Evolutionary conservation across 2,329 filamentous ascomycete species (phyloP).

Genomic region (Dendryphion nanum): DNA sequence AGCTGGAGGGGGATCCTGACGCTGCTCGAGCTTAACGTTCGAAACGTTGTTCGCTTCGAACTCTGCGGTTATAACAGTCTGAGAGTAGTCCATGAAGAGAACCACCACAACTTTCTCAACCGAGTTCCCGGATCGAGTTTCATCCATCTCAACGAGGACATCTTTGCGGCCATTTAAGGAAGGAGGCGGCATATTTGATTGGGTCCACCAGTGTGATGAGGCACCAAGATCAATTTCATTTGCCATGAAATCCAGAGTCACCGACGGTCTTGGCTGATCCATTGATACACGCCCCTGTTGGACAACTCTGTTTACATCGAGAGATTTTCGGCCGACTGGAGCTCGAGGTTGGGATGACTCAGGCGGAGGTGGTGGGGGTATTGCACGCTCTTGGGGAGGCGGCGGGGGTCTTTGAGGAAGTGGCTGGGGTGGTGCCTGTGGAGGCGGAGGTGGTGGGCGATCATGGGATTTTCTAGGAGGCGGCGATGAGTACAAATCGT

Average conservation of each 20-base stretch:
- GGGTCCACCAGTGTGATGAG: conserved; percentile 82
- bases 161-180: conserved; percentile 80
- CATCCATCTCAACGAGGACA: conserved; percentile 77
- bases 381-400: conserved; percentile 25
- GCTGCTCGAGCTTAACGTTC: conserved; percentile 76
- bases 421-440: conserved; percentile 31
- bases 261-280: conserved; percentile 71
- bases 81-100: conserved; percentile 95
- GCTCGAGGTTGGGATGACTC: conserved; percentile 46
- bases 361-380: conserved; percentile 19
- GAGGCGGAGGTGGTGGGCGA: conserved; percentile 35
- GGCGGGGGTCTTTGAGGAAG: conserved; percentile 28
- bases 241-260: conserved; percentile 81
- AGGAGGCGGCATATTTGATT: conserved; percentile 75
- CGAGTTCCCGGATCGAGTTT: conserved; percentile 70
- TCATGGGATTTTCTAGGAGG: conserved; percentile 36
- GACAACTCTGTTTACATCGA: conserved; percentile 60
- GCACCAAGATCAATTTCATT: conserved; percentile 78
- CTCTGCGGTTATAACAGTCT: conserved; percentile 79
- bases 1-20: conserved; percentile 79
- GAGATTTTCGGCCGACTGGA: conserved; percentile 55
- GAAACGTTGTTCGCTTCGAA: conserved; percentile 74
- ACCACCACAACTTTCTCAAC: conserved; percentile 81
- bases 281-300: conserved; percentile 61
- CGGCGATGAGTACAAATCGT: conserved; percentile 38